phyloP scores from a whole-genome alignment of 176 grass and related monocot species.

The Paspalum vaginatum region DNA sequence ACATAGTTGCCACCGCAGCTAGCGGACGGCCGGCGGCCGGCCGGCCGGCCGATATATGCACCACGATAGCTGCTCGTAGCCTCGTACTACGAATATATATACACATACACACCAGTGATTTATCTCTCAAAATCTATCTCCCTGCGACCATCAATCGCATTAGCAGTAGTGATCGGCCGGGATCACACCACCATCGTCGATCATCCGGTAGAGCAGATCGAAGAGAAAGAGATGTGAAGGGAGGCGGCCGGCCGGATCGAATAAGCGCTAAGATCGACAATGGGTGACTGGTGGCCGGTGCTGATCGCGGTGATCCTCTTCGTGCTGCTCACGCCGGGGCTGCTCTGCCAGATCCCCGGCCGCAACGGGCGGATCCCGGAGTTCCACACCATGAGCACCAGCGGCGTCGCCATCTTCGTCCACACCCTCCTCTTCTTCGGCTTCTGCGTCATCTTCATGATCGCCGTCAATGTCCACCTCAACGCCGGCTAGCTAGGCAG shows the following conservation, averaged over 20 bases:
- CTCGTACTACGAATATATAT: too few relatives aligned
- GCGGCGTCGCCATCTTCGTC: slow-evolving; percentile 43
- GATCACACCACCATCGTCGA: neutral
- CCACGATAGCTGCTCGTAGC: too few relatives aligned
- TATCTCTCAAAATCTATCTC: too few relatives aligned
- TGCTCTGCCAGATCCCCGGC: slow-evolving; percentile 53
- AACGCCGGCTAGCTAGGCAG: neutral
- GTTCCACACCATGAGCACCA: slow-evolving; percentile 56
- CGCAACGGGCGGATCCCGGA: slow-evolving; percentile 23
- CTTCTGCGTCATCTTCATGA: slow-evolving; percentile 57
- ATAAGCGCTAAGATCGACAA: too few relatives aligned
- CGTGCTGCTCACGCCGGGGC: slow-evolving; percentile 51
- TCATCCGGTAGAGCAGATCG: neutral
- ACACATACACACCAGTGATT: neutral
- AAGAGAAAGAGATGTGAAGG: too few relatives aligned
- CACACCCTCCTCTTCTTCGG: slow-evolving; percentile 63
- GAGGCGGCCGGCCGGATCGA: too few relatives aligned
- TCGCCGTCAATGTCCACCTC: slow-evolving; percentile 48
- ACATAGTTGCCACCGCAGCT: too few relatives aligned
- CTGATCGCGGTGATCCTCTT: slow-evolving; percentile 57
- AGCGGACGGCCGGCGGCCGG: neutral
- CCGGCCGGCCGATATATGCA: too few relatives aligned
- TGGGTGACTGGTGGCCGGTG: slow-evolving; percentile 53
- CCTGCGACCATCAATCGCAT: neutral
- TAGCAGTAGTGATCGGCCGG: too few relatives aligned